Evolutionary conservation across 768 basidiomycete species (phyloP).

Genomic region (Phylloporus rhodoxanthus): DNA sequence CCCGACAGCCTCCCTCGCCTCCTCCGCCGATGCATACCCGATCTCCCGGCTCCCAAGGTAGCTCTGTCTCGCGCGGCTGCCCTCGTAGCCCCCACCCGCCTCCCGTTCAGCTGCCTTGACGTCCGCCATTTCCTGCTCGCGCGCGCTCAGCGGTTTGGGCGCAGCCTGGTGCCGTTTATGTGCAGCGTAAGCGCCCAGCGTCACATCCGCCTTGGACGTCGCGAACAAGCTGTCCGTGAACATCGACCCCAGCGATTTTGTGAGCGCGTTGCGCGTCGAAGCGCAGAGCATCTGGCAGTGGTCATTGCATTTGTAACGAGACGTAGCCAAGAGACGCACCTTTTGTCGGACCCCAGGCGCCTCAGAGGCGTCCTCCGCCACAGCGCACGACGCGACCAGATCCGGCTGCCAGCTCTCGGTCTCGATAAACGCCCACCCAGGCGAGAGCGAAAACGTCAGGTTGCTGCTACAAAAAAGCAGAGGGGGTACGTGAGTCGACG

Average conservation of each 20-base stretch:
- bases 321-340: slow-evolving; percentile 35
- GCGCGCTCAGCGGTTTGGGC: slow-evolving; percentile 74
- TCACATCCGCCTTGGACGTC: slow-evolving; percentile 62
- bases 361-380: neutral
- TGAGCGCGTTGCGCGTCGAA: slow-evolving; percentile 62
- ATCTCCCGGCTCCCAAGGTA: slow-evolving; percentile 52
- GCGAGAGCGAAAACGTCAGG: slow-evolving; percentile 70
- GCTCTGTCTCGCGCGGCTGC: slow-evolving; percentile 48
- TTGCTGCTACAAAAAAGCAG: slow-evolving; percentile 50
- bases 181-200: slow-evolving; percentile 62
- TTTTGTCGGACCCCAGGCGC: slow-evolving; percentile 58
- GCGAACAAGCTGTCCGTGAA: slow-evolving; percentile 78
- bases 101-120: slow-evolving; percentile 72
- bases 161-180: slow-evolving; percentile 69
- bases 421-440: slow-evolving; percentile 69
- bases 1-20: slow-evolving; percentile 58
- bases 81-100: slow-evolving; percentile 49
- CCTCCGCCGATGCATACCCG: slow-evolving; percentile 62
- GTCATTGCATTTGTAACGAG: neutral
- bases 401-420: slow-evolving; percentile 77
- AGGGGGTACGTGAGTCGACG: neutral
- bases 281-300: slow-evolving; percentile 80
- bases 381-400: slow-evolving; percentile 51
- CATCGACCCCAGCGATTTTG: slow-evolving; percentile 68
- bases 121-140: slow-evolving; percentile 78